Conservation (phyloP, 2,329 filamentous ascomycete species). For the Hypoxylon sp. region DNA sequence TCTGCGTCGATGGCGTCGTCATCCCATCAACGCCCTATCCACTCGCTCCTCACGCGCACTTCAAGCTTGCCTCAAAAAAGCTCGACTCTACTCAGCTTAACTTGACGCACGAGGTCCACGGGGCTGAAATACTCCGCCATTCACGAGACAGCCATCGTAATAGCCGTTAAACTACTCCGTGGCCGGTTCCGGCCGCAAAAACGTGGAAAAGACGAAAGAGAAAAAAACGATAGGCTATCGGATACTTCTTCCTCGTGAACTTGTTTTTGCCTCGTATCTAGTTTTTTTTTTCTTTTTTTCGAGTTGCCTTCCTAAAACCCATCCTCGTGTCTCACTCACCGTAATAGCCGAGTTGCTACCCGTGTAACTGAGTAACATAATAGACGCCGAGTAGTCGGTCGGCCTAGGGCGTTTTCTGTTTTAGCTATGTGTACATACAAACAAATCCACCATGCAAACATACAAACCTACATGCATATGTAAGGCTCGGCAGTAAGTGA, state of each 20-base stretch:
- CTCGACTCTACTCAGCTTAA: constrained; percentile 31
- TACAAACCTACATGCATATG: constrained; percentile 5
- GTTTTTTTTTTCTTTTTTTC: constrained; percentile 15
- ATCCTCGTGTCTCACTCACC: constrained; percentile 21
- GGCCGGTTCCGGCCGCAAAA: constrained; percentile 29
- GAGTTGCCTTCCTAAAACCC: constrained; percentile 27
- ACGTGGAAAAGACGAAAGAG: constrained; percentile 1
- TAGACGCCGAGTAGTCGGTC: constrained; percentile 30
- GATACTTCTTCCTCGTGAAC: constrained; percentile 1
- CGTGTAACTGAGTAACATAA: constrained; percentile 34
- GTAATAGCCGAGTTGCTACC: constrained; percentile 3
- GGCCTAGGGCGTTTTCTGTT: constrained; percentile 11
- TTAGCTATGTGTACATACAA: background rate
- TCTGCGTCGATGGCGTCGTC: constrained; percentile 16
- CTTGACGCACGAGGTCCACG: constrained; percentile 16
- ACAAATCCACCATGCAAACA: background rate
- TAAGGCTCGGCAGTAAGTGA: constrained; percentile 10
- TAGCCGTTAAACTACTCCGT: background rate
- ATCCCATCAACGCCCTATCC: constrained; percentile 8
- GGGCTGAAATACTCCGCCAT: constrained; percentile 13
- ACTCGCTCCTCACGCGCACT: constrained; percentile 8
- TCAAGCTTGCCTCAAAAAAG: background rate
- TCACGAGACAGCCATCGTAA: constrained; percentile 7
- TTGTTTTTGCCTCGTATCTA: background rate
- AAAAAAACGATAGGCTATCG: background rate